Evolutionary conservation across 1,284 basidiomycete genomes (phyloP).

Genomic region (Schizophyllum amplum): DNA sequence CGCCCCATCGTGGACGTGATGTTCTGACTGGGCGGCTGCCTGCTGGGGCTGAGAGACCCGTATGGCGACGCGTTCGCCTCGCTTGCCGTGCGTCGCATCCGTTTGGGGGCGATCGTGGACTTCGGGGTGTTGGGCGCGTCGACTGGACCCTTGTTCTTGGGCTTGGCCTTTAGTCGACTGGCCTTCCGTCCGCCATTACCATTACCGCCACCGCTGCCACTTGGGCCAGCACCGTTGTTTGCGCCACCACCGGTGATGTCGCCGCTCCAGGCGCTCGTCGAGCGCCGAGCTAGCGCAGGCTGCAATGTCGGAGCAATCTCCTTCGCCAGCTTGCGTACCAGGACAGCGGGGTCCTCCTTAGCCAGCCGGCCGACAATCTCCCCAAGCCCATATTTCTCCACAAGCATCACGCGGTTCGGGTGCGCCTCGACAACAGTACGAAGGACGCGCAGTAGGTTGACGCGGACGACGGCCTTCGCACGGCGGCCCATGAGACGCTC

Average conservation of each 20-base stretch:
- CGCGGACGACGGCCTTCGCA: slow-evolving; percentile 80
- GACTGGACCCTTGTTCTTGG: background rate
- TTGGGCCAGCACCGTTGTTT: background rate
- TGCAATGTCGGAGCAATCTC: slow-evolving; percentile 71
- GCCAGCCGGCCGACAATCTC: slow-evolving; percentile 75
- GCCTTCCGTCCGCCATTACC: background rate
- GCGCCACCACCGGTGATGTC: background rate
- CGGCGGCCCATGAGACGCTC: slow-evolving; percentile 71
- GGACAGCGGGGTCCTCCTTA: slow-evolving; percentile 77
- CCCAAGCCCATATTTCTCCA: slow-evolving; percentile 72
- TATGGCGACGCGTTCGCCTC: background rate
- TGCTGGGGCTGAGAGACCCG: background rate
- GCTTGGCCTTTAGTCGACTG: background rate
- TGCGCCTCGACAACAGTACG: slow-evolving; percentile 84
- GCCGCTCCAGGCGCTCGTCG: background rate
- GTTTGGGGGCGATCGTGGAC: background rate
- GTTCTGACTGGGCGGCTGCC: background rate
- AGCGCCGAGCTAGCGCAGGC: slow-evolving; percentile 23
- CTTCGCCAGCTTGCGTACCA: slow-evolving; percentile 83
- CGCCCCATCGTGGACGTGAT: background rate
- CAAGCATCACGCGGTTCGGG: slow-evolving; percentile 75
- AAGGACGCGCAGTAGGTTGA: slow-evolving; percentile 84
- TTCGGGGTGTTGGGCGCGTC: background rate
- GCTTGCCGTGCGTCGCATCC: background rate
- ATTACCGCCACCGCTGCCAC: background rate